Evolutionary conservation across 768 basidiomycete species (phyloP).

Genomic region (Pleurotus sapidus): DNA sequence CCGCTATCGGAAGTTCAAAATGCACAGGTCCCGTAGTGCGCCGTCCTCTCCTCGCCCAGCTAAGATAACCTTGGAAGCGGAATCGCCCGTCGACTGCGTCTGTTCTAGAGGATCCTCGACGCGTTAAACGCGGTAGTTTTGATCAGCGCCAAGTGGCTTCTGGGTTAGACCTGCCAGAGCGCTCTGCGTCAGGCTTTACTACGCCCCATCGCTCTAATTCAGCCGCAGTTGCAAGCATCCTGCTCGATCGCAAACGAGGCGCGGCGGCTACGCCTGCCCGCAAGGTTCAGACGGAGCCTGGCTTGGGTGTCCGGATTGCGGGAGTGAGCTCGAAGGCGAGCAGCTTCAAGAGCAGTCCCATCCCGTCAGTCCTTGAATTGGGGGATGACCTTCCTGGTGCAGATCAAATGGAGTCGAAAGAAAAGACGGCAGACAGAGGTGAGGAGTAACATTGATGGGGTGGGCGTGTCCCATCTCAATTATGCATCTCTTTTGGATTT

Average conservation of each 20-base stretch:
- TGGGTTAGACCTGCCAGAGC: background rate
- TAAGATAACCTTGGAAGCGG: background rate
- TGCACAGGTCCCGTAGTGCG: constrained; percentile 12
- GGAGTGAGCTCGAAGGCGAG: background rate
- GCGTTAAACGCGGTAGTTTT: background rate
- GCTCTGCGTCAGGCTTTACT: background rate
- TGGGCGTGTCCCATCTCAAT: no score
- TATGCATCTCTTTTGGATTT: no score
- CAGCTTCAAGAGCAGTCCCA: constrained; percentile 4
- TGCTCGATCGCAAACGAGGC: constrained; percentile 3
- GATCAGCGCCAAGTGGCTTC: background rate
- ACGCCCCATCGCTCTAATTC: background rate
- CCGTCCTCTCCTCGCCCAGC: constrained; percentile 1
- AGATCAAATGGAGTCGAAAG: no score
- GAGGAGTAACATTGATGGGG: background rate
- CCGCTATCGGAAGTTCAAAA: constrained; percentile 10
- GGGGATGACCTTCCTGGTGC: background rate
- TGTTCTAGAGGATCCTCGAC: background rate
- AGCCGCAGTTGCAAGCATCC: constrained; percentile 1
- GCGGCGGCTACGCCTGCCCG: background rate
- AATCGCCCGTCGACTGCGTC: background rate
- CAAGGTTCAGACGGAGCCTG: background rate
- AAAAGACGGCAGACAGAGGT: background rate
- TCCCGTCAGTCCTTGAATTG: background rate
- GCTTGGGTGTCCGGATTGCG: background rate